These are phyloP conservation scores for Helianthus annuus DNA, from an alignment of 129 eudicot species.

Conservation along the genomic window HanXRQr2.0-SUNRISE NC_035438.2:3807969-3808468, in stretches of 20 bases:
- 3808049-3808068: too few relatives aligned
- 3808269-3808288: constrained; percentile 7
- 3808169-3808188: constrained; percentile 25
- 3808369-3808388: background rate
- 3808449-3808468: too few relatives aligned
- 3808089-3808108: background rate
- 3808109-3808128: constrained; percentile 36
- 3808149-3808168: constrained; percentile 27
- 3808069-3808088: background rate
- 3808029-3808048: background rate
- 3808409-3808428: too few relatives aligned
- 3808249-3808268: constrained; percentile 8
- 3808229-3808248: constrained; percentile 25
- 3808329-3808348: background rate
- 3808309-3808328: background rate
- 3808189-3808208: constrained; percentile 22
- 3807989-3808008: background rate
- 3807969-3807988: background rate
- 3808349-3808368: too few relatives aligned
- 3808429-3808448: too few relatives aligned
- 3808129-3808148: constrained; percentile 21
- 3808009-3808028: background rate
- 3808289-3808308: background rate
- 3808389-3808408: too few relatives aligned
- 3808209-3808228: constrained; percentile 25